A percentile compares a stretch with the other conserved stretches of the same genome.
phyloP scores from a whole-genome alignment of 1,139 yeast species.

The Pichia kudriavzevii region DNA sequence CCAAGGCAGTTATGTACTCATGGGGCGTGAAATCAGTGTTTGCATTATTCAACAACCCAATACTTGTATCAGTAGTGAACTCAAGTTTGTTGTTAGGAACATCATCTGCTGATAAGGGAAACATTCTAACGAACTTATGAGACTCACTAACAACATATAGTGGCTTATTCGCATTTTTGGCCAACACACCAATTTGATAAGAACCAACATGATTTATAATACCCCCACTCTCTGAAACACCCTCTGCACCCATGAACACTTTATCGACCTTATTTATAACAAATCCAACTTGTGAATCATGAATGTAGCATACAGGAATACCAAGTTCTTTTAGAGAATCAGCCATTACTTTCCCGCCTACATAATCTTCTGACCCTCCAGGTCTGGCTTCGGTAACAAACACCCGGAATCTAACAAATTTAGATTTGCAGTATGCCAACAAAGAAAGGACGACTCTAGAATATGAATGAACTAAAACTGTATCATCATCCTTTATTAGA shows the following conservation, averaged over 20 bases:
- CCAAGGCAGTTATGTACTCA: constrained; percentile 88
- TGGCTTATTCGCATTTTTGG: constrained; percentile 86
- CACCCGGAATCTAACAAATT: constrained; percentile 77
- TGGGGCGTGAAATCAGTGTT: constrained; percentile 89
- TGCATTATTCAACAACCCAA: constrained; percentile 25
- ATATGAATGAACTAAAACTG: constrained; percentile 80
- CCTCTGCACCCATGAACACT: constrained; percentile 96
- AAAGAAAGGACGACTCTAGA: constrained; percentile 85
- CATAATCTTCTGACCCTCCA: constrained; percentile 34
- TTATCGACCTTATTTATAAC: constrained; percentile 89
- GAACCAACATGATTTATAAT: constrained; percentile 94
- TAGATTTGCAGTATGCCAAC: constrained; percentile 64
- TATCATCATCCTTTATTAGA: constrained; percentile 89
- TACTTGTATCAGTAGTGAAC: constrained; percentile 35
- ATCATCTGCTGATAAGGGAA: constrained; percentile 90
- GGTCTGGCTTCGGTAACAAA: constrained; percentile 92
- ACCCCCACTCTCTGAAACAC: constrained; percentile 98
- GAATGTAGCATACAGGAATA: constrained; percentile 86
- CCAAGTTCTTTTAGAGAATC: constrained; percentile 59
- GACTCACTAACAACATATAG: constrained; percentile 91
- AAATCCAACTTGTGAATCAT: constrained; percentile 91
- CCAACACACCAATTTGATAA: constrained; percentile 89
- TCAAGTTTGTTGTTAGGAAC: constrained; percentile 46
- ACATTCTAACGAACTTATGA: constrained; percentile 93
- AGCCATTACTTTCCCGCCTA: constrained; percentile 72